Evolutionary conservation across 805 yeast genomes (phyloP).

Genomic region (Metschnikowia lachancei): DNA sequence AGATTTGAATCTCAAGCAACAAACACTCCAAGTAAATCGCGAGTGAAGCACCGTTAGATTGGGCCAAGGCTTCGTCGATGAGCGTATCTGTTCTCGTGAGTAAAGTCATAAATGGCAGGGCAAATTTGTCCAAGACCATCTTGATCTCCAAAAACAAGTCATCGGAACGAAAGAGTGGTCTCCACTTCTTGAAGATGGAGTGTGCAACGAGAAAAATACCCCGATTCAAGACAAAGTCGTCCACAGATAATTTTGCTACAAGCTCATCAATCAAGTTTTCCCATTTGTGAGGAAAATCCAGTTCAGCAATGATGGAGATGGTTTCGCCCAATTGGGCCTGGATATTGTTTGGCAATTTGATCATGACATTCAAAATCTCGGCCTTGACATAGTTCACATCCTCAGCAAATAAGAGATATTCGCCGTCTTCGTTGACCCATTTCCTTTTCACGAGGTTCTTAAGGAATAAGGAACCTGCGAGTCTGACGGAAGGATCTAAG

Average conservation of each 20-base stretch:
- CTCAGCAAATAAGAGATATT: slow-evolving; percentile 53
- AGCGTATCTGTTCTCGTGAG: slow-evolving; percentile 64
- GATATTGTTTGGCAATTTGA: slow-evolving; percentile 68
- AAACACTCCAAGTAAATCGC: slow-evolving; percentile 64
- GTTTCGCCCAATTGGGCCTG: slow-evolving; percentile 96
- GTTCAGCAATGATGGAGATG: slow-evolving; percentile 87
- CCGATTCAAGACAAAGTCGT: slow-evolving; percentile 71
- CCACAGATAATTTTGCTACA: slow-evolving; percentile 58
- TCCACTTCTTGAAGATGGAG: slow-evolving; percentile 94
- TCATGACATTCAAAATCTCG: slow-evolving; percentile 85
- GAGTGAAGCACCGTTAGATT: slow-evolving; percentile 49
- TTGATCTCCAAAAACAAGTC: slow-evolving; percentile 84
- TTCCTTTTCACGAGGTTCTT: slow-evolving; percentile 80
- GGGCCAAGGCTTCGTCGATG: slow-evolving; percentile 46
- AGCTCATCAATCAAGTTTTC: slow-evolving; percentile 69
- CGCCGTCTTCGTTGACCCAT: slow-evolving; percentile 91
- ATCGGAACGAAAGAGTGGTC: slow-evolving; percentile 89
- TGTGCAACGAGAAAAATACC: slow-evolving; percentile 92
- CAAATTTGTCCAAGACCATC: slow-evolving; percentile 80
- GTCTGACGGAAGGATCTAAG: slow-evolving; percentile 54
- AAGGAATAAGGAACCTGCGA: slow-evolving; percentile 88
- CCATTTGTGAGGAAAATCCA: slow-evolving; percentile 95
- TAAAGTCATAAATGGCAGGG: slow-evolving; percentile 71
- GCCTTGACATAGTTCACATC: slow-evolving; percentile 69
- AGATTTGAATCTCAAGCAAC: slow-evolving; percentile 71